Evolutionary conservation across 805 yeast species (phyloP), one percentile per base, ranked within the genome.

Genomic region (Pichia kluyveri): DNA sequence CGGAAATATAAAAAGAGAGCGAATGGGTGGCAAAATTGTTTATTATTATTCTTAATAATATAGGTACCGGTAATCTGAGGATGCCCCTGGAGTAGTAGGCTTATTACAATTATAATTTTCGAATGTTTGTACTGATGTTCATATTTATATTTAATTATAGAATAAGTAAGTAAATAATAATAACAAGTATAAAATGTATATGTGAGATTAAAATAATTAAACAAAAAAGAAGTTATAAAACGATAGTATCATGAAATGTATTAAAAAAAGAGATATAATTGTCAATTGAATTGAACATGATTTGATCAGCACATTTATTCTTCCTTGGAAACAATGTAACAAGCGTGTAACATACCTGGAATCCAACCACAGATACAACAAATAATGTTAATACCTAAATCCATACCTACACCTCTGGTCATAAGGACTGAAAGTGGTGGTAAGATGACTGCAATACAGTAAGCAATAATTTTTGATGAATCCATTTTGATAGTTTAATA

Each of bases 271-370:
- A 34, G 37, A 14, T 32, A 10, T 3, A 5, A 11, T 3, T 12
- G 32, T 6, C 4, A 11, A 30, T 30, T 10, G 14, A 30, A 30
- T 10, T 12, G 14, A 30, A 4, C 10, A 30, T 23, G 26, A 23
- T 4, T 30, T 30, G 14, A 30, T 11, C n/a, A 30, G 14, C 42
- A 26, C 31, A n/a, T 0, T 85, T 79, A 23, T 85, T 79, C 19
- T 91, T 90, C 56, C 41, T 53, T 50, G 47, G 52, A 46, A 15
- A 79, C 86, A 60, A 82, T 68, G 68, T 79, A 84, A 55, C 82
- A 64, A 46, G 91, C 91, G 62, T 83, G 87, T 56, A 84, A 67
- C 67, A 83, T 83, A 69, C 82, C 90, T 60, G 93, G 93, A 82
- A 84, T 82, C 80, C 82, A 80, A 55, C 72, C 66, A 63, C 76